Evolutionary conservation across 768 basidiomycete genomes (phyloP), one percentile per base, ranked within the genome.

Genomic region (Serendipita sp.): DNA sequence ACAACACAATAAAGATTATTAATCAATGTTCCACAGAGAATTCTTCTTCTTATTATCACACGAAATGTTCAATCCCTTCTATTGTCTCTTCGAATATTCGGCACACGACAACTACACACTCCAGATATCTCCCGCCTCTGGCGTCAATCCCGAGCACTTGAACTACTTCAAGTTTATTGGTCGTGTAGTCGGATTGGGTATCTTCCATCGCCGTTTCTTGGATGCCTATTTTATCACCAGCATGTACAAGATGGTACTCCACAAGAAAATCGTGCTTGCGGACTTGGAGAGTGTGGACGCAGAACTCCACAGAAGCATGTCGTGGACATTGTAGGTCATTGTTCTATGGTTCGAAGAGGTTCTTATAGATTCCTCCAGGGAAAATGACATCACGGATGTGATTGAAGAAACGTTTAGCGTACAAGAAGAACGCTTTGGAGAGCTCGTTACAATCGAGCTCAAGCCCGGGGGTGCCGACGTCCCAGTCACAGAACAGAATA

Each of bases 151-250:
- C 0, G 96, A 99, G 76, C 96, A 99, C 76, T 76, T 99, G 73
- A 98, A 98, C 78, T 99, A 98, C 78, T 98, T 98, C 88, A 97
- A 98, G 78, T 98, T 99, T 75, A 98, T 99, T 68, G 96, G 96
- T 7, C 86, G 96, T 41, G 91, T 89, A 71, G 79, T 98, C 64
- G 93, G 94, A 63, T 81, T 98, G 48, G 95, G 91, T 68, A 98
- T 99, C 73, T 99, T 99, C 85, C 96, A 99, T 73, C 86, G 96
- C 64, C 90, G 96, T 8, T 99, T 99, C 86, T 78, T 99, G 68
- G 96, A 99, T 69, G 95, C 94, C 41, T 98, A 98, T 80, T 99
- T 99, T 75, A 97, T 98, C 69, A 93, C 95, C 73, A 91, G 91
- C 71, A 96, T 99, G 81, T 98, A 99, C 83, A 99, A 98, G 80